Percentiles rank a stretch among this genome's conserved stretches.
These are phyloP conservation scores for Scopulariopsis brevicaulis DNA, from an alignment of 2,329 filamentous ascomycete genomes.

Conservation along the genomic window DNA sequence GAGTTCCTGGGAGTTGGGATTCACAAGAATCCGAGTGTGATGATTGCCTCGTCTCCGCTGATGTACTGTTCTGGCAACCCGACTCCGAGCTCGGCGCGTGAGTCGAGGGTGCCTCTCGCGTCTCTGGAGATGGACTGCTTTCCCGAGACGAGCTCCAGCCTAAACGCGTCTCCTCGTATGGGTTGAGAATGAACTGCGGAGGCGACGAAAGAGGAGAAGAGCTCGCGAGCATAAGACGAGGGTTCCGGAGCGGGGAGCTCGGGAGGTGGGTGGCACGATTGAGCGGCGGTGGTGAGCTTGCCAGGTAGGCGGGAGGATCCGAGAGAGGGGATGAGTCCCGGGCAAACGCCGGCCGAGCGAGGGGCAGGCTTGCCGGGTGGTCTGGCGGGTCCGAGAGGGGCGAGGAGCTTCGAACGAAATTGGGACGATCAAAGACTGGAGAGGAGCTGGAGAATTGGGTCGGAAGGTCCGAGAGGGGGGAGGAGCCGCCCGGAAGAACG, in stretches of 20 bases:
- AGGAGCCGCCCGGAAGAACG: neutral
- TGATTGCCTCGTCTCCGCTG: neutral
- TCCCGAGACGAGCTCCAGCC: conserved; percentile 20
- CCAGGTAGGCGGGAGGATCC: neutral
- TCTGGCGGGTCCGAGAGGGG: neutral
- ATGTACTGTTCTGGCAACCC: neutral
- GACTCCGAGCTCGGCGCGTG: neutral
- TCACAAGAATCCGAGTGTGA: neutral
- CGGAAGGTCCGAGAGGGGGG: neutral
- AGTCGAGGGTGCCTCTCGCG: neutral
- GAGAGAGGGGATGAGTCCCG: neutral
- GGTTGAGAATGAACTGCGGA: conserved; percentile 39
- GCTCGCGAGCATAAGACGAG: conserved; percentile 13
- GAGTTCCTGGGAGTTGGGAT: neutral
- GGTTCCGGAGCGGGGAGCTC: neutral
- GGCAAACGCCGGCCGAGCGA: neutral
- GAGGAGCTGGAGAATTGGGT: neutral
- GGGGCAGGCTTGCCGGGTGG: neutral
- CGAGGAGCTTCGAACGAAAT: neutral
- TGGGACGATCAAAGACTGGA: neutral
- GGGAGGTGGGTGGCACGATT: neutral
- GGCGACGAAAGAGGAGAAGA: conserved; percentile 49
- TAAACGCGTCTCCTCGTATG: conserved; percentile 27
- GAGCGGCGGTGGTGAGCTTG: neutral
- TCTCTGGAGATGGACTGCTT: conserved; percentile 21